phyloP scores from a whole-genome alignment of 208 protist genomes.

The Trypanosoma cruzi region DNA sequence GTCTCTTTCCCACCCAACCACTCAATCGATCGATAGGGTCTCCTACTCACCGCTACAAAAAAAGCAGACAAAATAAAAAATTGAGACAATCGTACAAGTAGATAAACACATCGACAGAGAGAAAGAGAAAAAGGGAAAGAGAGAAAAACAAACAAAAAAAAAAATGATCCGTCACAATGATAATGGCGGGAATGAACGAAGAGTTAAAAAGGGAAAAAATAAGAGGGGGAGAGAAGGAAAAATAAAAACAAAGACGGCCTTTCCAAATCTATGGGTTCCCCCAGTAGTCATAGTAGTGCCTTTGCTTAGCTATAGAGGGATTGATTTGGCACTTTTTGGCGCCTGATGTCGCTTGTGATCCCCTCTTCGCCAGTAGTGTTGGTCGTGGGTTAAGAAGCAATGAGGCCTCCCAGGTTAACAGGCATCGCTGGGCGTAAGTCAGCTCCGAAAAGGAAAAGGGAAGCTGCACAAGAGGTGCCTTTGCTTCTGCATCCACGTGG shows the following conservation, averaged over 20 bases:
- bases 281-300: constrained; percentile 30
- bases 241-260: not conserved
- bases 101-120: not conserved
- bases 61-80: constrained; percentile 1
- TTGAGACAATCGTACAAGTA: too few species aligned
- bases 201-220: not conserved
- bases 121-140: not conserved
- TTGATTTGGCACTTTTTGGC: not conserved
- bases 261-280: constrained; percentile 13
- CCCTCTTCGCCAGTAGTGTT: not conserved
- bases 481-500: not conserved
- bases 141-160: not conserved
- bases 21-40: not conserved
- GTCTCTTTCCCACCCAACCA: too few species aligned
- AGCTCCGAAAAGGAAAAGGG: constrained; percentile 32
- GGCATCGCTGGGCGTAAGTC: constrained; percentile 74
- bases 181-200: not conserved
- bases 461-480: not conserved
- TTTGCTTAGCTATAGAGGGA: not conserved
- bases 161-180: not conserved
- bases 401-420: constrained; percentile 72
- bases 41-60: not conserved
- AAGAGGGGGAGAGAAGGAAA: not conserved
- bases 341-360: not conserved
- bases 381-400: constrained; percentile 34